Base-by-base conservation (phyloP, 345 rosid species). In the Murraya koenigii region DNA sequence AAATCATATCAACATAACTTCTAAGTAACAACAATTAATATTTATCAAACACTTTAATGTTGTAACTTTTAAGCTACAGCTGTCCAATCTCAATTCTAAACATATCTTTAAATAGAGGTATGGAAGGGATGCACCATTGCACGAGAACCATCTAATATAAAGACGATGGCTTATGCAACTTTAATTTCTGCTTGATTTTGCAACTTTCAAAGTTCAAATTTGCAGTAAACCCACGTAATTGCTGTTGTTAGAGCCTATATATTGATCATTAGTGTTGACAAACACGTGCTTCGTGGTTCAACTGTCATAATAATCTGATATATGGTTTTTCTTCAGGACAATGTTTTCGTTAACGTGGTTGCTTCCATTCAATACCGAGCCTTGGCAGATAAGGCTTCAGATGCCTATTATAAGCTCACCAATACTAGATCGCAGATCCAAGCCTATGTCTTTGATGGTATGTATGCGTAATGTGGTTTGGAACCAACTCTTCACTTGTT, bases 391-490 rank as follows among this genome's bases (percentile, higher is more conserved):
- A 85, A 85, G 73, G 87, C 87, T 11, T 26, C 72, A 14, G 85
- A 85, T 75, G 87, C 87, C 66, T 85, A 75, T 78, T 85, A 85
- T 69, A 85, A 76, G 87, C 87, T 85, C 70, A 82, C 77, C 67
- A 85, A 85, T 66, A 85, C 87, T 64, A 80, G 78, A 78, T 79
- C 73, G 0, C 85, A 85, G 71, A 85, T 85, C 38, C 87, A 85
- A 64, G 81, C 87, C 36, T 85, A 85, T 49, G 87, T 85, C 26
- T 85, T 85, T 72, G 87, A 85, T 72, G 87, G 87, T 84, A 82
- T 73, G 79, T 23, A 49, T 23, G 20, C 14, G 0, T 33, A 8
- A 15, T 10, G 11, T 32, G 61, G 71, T 30, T 55, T 23, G 38
- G 25, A 30, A 28, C 41, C 38, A 54, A 63, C 33, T 35, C 49